phyloP scores from a whole-genome alignment of 805 yeast genomes.

The Myxozyma lipomycoides region DNA sequence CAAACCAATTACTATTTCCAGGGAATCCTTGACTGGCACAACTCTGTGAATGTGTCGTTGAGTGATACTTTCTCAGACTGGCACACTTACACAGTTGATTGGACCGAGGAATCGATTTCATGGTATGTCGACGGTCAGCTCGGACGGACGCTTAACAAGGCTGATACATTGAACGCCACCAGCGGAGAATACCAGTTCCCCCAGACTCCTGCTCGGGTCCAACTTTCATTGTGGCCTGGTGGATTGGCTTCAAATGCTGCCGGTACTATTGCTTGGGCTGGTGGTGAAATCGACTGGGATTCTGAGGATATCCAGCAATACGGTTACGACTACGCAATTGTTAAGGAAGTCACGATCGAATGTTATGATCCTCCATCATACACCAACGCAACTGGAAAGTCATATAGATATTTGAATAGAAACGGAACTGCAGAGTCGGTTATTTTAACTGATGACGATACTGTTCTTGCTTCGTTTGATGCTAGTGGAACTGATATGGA shows the following conservation, averaged over 20 bases:
- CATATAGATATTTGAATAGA: conserved; percentile 53
- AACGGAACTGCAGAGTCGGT: conserved; percentile 51
- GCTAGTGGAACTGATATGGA: conserved; percentile 66
- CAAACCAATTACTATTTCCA: conserved; percentile 80
- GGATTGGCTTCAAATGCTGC: conserved; percentile 48
- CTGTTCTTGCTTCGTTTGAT: conserved; percentile 55
- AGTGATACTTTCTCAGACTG: conserved; percentile 59
- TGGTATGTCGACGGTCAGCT: conserved; percentile 74
- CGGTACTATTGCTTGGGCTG: conserved; percentile 74
- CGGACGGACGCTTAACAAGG: conserved; percentile 58
- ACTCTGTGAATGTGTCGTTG: conserved; percentile 46
- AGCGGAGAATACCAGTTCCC: conserved; percentile 81
- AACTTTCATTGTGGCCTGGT: conserved; percentile 53
- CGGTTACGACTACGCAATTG: conserved; percentile 75
- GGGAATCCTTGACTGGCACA: conserved; percentile 66
- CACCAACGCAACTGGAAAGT: conserved; percentile 41
- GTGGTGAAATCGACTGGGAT: conserved; percentile 81
- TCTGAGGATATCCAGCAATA: conserved; percentile 63
- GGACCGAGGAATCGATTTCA: conserved; percentile 62
- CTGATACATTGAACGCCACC: conserved; percentile 57
- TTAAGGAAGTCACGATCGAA: conserved; percentile 57
- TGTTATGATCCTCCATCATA: conserved; percentile 71
- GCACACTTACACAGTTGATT: conserved; percentile 79
- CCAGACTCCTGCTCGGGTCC: conserved; percentile 78
- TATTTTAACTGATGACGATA: conserved; percentile 57